phyloP scores from a whole-genome alignment of 1,139 yeast species.

The Tardiomyces depauwii region DNA sequence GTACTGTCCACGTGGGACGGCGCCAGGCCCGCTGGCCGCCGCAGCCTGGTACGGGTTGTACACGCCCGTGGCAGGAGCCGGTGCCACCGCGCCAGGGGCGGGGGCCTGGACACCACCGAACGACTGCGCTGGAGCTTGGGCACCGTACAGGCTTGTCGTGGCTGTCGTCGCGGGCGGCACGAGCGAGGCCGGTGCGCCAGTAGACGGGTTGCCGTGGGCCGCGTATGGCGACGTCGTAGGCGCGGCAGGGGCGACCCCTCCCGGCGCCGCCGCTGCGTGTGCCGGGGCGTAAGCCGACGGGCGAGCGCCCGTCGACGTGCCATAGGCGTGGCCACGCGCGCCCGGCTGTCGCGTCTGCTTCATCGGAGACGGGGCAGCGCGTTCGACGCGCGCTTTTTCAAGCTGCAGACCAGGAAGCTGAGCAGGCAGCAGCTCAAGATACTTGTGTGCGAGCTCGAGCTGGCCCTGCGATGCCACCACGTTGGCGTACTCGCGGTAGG shows the following conservation, averaged over 20 bases:
- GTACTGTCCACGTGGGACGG: not conserved
- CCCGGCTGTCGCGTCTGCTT: slow-evolving; percentile 2
- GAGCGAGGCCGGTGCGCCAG: not conserved
- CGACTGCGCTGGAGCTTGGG: slow-evolving; percentile 1
- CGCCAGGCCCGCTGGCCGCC: not conserved
- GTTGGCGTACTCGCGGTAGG: slow-evolving; percentile 67
- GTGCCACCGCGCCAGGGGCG: slow-evolving; percentile 5
- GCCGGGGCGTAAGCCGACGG: slow-evolving; percentile 2
- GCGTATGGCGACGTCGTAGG: not conserved
- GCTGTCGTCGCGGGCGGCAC: slow-evolving; percentile 1
- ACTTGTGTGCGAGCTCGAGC: slow-evolving; percentile 66
- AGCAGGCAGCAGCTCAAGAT: slow-evolving; percentile 62
- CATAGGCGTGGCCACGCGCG: not conserved
- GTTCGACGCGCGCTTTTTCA: slow-evolving; percentile 69
- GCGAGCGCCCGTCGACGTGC: not conserved
- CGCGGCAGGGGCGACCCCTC: slow-evolving; percentile 2
- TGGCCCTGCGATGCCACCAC: slow-evolving; percentile 76
- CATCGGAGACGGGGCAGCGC: slow-evolving; percentile 31
- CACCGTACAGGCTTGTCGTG: not conserved
- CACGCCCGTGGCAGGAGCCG: slow-evolving; percentile 2
- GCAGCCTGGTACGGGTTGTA: not conserved
- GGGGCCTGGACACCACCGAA: slow-evolving; percentile 6
- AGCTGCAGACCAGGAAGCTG: slow-evolving; percentile 43
- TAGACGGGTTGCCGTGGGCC: not conserved
- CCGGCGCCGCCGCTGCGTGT: not conserved